These are phyloP conservation scores for Tremella fuciformis DNA, from an alignment of 768 basidiomycete species.

Conservation along the genomic window DNA sequence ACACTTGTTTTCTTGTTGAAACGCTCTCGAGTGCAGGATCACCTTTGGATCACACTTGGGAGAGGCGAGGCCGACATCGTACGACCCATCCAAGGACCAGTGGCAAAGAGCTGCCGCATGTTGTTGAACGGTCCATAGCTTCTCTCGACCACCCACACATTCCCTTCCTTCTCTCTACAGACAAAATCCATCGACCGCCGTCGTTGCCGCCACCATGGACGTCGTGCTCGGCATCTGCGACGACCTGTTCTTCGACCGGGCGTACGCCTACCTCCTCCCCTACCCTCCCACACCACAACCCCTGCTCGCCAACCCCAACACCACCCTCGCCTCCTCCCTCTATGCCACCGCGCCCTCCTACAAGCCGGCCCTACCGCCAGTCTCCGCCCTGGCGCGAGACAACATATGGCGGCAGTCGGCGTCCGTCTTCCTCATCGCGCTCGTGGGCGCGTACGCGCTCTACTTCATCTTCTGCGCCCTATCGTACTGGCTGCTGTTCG, in stretches of 20 bases:
- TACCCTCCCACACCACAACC: constrained; percentile 25
- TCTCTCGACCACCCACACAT: too few species aligned
- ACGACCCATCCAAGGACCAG: too few species aligned
- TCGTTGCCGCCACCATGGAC: constrained; percentile 63
- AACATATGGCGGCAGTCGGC: constrained; percentile 70
- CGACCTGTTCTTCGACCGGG: constrained; percentile 68
- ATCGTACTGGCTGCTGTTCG: constrained; percentile 83
- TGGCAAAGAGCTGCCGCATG: too few species aligned
- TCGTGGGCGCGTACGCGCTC: constrained; percentile 74
- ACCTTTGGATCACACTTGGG: too few species aligned
- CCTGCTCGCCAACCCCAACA: constrained; percentile 20
- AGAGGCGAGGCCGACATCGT: too few species aligned
- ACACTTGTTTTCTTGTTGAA: too few species aligned
- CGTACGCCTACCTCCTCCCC: constrained; percentile 76
- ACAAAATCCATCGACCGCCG: too few species aligned
- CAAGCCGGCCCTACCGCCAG: constrained; percentile 40
- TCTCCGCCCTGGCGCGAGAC: constrained; percentile 60
- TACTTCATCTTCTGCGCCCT: constrained; percentile 86
- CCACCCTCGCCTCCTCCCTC: constrained; percentile 25
- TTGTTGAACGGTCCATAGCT: too few species aligned
- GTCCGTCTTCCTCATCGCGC: constrained; percentile 69
- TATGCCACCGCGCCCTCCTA: constrained; percentile 43
- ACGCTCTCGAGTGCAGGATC: too few species aligned
- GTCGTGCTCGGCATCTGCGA: constrained; percentile 70
- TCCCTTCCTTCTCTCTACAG: too few species aligned